Evolutionary conservation across 2,329 filamentous ascomycete genomes (phyloP).

Genomic region (Alternaria sp.): DNA sequence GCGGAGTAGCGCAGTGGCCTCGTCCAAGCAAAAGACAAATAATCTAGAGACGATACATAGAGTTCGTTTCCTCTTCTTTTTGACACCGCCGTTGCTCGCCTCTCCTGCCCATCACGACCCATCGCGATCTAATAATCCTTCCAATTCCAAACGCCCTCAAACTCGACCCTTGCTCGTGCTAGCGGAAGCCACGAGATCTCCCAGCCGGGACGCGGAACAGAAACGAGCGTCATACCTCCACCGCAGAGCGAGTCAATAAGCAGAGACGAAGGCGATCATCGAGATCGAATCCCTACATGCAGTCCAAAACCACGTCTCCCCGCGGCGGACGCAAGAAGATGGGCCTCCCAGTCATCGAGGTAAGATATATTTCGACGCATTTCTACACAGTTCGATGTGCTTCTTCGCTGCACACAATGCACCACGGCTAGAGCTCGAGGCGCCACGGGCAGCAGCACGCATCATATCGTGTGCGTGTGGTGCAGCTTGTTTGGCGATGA

Average conservation of each 20-base stretch:
- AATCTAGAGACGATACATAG: not conserved
- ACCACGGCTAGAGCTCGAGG: not conserved
- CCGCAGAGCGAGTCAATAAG: constrained; percentile 9
- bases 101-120: constrained; percentile 1
- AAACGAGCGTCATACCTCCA: constrained; percentile 37
- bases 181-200: constrained; percentile 26
- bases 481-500: constrained; percentile 29
- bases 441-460: constrained; percentile 1
- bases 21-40: constrained; percentile 11
- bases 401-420: not conserved
- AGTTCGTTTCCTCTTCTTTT: not conserved
- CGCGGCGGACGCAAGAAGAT: constrained; percentile 27
- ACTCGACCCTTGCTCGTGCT: constrained; percentile 10
- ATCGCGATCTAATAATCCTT: not conserved
- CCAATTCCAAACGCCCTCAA: not conserved
- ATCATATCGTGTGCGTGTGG: constrained; percentile 16
- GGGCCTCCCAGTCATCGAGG: constrained; percentile 43
- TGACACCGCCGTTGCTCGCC: not conserved
- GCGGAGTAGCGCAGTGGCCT: constrained; percentile 22
- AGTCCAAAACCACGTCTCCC: constrained; percentile 22
- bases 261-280: constrained; percentile 5
- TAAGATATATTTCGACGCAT: constrained; percentile 18
- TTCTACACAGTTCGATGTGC: not conserved
- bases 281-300: constrained; percentile 16
- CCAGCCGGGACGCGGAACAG: constrained; percentile 27